phyloP scores from a whole-genome alignment of 495 filamentous ascomycete genomes.

The Penicillium psychrofluorescens region DNA sequence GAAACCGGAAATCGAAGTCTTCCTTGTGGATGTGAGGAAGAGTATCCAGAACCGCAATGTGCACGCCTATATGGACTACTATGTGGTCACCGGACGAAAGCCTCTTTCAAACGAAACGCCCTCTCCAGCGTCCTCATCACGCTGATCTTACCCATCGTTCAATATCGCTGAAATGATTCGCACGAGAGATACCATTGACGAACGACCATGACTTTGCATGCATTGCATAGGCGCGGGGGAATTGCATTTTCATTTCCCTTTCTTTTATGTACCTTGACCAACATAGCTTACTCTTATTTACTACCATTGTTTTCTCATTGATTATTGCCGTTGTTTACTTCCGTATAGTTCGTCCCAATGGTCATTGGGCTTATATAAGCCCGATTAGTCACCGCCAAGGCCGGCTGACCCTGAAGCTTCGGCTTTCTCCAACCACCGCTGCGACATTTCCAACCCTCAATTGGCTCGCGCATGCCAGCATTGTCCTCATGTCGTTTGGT shows the following conservation, averaged over 20 bases:
- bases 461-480: slow-evolving; percentile 19
- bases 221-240: slow-evolving; percentile 18
- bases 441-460: slow-evolving; percentile 10
- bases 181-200: slow-evolving; percentile 28
- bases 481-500: slow-evolving; percentile 32
- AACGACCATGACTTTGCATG: slow-evolving; percentile 10
- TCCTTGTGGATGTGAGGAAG: slow-evolving; percentile 51
- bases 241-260: background rate
- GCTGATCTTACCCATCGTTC: too few species aligned
- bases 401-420: slow-evolving; percentile 1
- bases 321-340: background rate
- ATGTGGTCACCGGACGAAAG: slow-evolving; percentile 50
- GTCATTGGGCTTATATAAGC: too few species aligned
- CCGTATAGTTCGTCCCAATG: background rate
- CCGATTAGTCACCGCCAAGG: slow-evolving; percentile 9
- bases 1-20: slow-evolving; percentile 47
- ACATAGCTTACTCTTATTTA: background rate
- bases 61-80: slow-evolving; percentile 48
- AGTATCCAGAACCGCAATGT: slow-evolving; percentile 45
- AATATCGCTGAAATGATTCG: slow-evolving; percentile 15
- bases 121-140: background rate
- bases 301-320: background rate
- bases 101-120: slow-evolving; percentile 23
- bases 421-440: background rate
- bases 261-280: slow-evolving; percentile 1